Evolutionary conservation across 2,329 filamentous ascomycete genomes (phyloP).

Genomic region (Ilyonectria destructans): DNA sequence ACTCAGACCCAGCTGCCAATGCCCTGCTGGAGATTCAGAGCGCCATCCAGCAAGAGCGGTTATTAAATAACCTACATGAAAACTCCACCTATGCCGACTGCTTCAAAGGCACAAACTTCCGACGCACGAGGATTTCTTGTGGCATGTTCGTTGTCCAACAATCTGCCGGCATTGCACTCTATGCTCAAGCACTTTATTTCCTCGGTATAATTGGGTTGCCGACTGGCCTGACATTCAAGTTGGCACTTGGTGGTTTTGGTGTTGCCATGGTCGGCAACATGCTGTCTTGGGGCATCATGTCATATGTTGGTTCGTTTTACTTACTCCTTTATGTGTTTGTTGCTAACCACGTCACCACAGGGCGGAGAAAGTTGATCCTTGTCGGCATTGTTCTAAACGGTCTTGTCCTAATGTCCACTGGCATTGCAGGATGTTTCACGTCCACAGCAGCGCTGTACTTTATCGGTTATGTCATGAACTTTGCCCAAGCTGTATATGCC

Average conservation of each 20-base stretch:
- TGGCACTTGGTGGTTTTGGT: constrained; percentile 14
- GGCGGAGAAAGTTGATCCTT: not conserved
- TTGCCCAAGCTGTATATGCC: constrained; percentile 10
- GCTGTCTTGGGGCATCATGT: constrained; percentile 15
- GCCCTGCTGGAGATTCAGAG: not conserved
- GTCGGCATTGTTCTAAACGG: not conserved
- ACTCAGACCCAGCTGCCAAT: not conserved
- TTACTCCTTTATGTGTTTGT: not conserved
- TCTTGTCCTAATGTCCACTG: not conserved
- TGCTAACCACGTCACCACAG: not conserved
- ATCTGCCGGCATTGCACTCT: constrained; percentile 13
- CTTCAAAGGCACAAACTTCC: constrained; percentile 13
- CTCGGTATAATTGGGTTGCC: constrained; percentile 15
- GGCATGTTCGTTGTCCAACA: constrained; percentile 23
- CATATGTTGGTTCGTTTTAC: constrained; percentile 10
- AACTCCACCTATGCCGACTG: constrained; percentile 5
- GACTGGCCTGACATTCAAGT: constrained; percentile 4
- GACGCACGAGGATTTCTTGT: constrained; percentile 14
- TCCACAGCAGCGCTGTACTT: constrained; percentile 10
- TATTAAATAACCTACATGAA: not conserved
- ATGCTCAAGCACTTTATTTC: constrained; percentile 19
- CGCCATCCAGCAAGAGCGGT: not conserved
- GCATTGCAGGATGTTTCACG: constrained; percentile 5
- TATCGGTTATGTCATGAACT: constrained; percentile 13
- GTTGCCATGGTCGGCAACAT: constrained; percentile 16